Conservation (phyloP, 805 yeast genomes). For the Saturnispora sanitii region DNA sequence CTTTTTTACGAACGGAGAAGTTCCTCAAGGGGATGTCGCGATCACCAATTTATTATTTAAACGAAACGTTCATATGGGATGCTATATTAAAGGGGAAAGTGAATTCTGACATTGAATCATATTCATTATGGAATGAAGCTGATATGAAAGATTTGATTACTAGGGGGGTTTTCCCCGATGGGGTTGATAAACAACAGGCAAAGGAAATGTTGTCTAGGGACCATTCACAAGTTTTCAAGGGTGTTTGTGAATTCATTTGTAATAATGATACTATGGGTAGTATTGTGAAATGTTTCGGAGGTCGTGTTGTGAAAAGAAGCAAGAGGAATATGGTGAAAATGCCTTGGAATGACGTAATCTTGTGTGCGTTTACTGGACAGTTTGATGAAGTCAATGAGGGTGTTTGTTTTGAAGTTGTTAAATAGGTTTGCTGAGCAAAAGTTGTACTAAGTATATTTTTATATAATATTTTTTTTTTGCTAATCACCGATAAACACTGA, state of each 20-base stretch:
- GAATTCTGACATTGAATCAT: conserved; percentile 19
- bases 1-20: conserved; percentile 76
- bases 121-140: conserved; percentile 20
- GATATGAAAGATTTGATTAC: conserved; percentile 27
- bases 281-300: not conserved
- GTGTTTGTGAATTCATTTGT: conserved; percentile 10
- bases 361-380: not conserved
- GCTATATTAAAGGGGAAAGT: conserved; percentile 23
- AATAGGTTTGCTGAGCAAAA: too few species aligned
- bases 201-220: conserved; percentile 18
- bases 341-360: not conserved
- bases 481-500: not conserved
- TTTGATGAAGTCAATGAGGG: not conserved
- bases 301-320: not conserved
- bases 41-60: conserved; percentile 41
- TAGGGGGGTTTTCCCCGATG: conserved; percentile 25
- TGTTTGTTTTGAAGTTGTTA: not conserved
- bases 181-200: conserved; percentile 15
- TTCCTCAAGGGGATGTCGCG: conserved; percentile 62
- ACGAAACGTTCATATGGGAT: conserved; percentile 44
- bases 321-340: not conserved
- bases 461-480: not conserved
- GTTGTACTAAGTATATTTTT: too few species aligned
- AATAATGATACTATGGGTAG: not conserved
- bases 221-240: conserved; percentile 32